These are phyloP conservation scores for Camellia lanceoleosa DNA, from an alignment of 148 eudicot genomes.

Conservation along the genomic window DNA sequence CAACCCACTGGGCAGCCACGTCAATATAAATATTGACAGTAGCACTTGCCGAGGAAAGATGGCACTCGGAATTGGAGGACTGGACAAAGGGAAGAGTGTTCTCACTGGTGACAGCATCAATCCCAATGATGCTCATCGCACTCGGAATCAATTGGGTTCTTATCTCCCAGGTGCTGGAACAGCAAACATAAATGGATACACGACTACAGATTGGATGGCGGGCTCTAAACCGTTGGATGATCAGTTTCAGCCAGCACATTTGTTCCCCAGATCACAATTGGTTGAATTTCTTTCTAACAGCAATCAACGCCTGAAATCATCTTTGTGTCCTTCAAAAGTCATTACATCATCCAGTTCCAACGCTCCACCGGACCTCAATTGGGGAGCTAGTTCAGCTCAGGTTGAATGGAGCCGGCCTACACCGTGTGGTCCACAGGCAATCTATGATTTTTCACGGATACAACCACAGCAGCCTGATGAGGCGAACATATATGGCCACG, in stretches of 20 bases:
- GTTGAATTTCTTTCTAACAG: slow-evolving; percentile 5
- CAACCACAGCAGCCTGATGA: not conserved
- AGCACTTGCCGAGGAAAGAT: not conserved
- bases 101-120: not conserved
- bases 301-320: not conserved
- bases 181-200: not conserved
- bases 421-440: not conserved
- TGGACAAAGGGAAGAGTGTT: slow-evolving; percentile 9
- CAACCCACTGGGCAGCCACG: not conserved
- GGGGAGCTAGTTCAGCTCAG: not conserved
- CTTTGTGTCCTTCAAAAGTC: slow-evolving; percentile 13
- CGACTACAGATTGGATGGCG: not conserved
- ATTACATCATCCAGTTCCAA: slow-evolving; percentile 3
- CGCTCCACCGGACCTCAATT: not conserved
- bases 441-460: not conserved
- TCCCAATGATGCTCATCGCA: not conserved
- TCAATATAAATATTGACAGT: not conserved
- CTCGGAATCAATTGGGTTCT: too few species aligned
- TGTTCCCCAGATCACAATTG: not conserved
- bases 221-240: not conserved
- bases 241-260: not conserved
- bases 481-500: not conserved
- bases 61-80: not conserved
- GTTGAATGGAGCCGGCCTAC: not conserved
- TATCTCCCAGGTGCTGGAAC: not conserved